These are phyloP conservation scores for Thalassiosira profunda DNA, from an alignment of 108 stramenopile species.

Conservation along the genomic window DNA sequence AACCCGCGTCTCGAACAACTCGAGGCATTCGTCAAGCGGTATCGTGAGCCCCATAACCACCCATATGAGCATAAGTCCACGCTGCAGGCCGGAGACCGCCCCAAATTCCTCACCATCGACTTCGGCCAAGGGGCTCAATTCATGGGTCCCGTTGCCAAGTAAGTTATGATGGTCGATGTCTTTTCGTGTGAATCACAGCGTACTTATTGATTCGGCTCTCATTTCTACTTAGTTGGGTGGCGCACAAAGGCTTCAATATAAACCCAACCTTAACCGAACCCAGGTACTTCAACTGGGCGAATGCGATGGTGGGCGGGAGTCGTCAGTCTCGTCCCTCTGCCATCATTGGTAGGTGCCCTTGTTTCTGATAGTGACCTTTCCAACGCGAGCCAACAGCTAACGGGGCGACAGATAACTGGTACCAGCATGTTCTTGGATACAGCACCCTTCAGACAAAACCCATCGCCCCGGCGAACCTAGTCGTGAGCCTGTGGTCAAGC, in stretches of 20 bases:
- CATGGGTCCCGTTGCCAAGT: not conserved
- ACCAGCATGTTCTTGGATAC: not conserved
- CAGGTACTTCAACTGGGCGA: not conserved
- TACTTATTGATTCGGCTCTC: not conserved
- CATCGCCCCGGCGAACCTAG: not conserved
- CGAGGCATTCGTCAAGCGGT: not conserved
- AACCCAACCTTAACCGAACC: not conserved
- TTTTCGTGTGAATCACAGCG: not conserved
- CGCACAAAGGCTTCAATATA: no score
- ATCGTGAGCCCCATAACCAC: no score
- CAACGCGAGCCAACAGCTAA: no score
- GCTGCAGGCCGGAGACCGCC: no score
- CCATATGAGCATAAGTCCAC: no score
- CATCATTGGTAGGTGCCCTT: not conserved
- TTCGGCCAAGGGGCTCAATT: not conserved
- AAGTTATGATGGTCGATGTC: not conserved
- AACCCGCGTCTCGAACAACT: not conserved
- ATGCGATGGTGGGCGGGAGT: not conserved
- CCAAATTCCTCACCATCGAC: not conserved
- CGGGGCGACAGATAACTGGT: no score
- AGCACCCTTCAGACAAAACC: not conserved
- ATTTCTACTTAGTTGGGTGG: no score
- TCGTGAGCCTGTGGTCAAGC: constrained; percentile 3
- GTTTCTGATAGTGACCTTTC: no score
- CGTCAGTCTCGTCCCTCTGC: not conserved